phyloP scores from a whole-genome alignment of 371 early-diverging fungal genomes.

The Phascolomyces articulosus region DNA sequence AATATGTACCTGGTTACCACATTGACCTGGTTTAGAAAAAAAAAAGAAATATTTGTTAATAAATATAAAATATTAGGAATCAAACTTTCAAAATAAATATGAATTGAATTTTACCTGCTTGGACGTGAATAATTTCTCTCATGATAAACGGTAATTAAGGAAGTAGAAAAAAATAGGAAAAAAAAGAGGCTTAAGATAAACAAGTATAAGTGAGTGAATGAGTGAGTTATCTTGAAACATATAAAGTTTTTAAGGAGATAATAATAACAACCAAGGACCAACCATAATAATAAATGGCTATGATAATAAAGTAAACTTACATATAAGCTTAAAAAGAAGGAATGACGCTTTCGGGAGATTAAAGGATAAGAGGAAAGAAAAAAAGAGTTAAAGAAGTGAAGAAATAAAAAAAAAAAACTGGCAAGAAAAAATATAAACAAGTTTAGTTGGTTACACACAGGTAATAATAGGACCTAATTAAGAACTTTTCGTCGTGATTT shows the following conservation, averaged over 20 bases:
- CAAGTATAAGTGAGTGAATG: too few relatives aligned
- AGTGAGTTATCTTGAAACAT: too few relatives aligned
- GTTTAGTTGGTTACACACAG: too few relatives aligned
- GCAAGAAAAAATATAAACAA: neutral
- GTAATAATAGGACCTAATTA: too few relatives aligned
- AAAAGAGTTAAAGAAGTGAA: neutral
- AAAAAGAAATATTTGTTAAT: neutral
- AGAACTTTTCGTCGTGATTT: too few relatives aligned
- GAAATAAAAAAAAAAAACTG: neutral
- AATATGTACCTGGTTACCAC: constrained; percentile 73
- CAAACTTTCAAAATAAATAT: neutral
- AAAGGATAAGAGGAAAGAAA: neutral
- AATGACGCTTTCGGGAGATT: constrained; percentile 4
- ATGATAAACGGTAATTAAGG: constrained; percentile 43
- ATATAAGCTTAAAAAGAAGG: neutral
- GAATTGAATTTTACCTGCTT: constrained; percentile 73
- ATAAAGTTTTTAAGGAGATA: too few relatives aligned
- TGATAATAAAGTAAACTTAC: neutral
- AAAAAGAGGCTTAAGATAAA: neutral
- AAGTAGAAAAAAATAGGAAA: too few relatives aligned
- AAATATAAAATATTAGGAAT: neutral
- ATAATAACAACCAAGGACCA: too few relatives aligned
- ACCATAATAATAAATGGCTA: too few relatives aligned
- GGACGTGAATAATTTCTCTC: constrained; percentile 99
- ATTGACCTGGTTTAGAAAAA: constrained; percentile 76